phyloP scores from a whole-genome alignment of 306 rosid species.

The Alnus glutinosa region DNA sequence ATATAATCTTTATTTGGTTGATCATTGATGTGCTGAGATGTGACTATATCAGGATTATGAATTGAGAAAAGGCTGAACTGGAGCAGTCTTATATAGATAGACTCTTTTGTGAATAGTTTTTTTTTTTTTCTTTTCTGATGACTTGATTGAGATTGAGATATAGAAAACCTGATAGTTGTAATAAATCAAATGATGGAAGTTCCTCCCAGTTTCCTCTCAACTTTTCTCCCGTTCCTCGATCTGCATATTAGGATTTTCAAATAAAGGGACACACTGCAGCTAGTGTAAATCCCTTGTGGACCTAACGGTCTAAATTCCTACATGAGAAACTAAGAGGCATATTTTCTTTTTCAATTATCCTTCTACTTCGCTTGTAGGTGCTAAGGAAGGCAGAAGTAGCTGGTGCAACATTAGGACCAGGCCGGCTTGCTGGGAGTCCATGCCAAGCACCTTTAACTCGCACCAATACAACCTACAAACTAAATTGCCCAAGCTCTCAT shows the following conservation, averaged over 20 bases:
- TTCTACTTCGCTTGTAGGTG: constrained; percentile 17
- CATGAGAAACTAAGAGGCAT: background rate
- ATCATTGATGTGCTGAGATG: background rate
- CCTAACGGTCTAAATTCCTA: background rate
- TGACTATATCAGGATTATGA: background rate
- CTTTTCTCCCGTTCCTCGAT: background rate
- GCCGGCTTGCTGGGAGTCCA: background rate
- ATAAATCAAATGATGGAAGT: background rate
- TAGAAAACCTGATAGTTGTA: background rate
- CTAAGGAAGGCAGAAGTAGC: constrained; percentile 13
- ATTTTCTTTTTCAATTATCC: background rate
- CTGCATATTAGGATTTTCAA: background rate
- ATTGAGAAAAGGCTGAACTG: background rate
- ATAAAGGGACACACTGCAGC: background rate
- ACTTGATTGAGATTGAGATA: constrained; percentile 1
- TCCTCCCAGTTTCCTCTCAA: background rate
- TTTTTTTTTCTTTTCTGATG: background rate
- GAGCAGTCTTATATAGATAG: background rate
- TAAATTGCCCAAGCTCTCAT: background rate
- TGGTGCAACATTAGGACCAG: constrained; percentile 19
- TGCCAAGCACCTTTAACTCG: background rate
- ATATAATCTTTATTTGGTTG: background rate
- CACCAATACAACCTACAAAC: background rate
- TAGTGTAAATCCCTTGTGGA: background rate
- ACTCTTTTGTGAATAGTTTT: background rate